Base-by-base conservation (phyloP, 2,329 filamentous ascomycete species). In the Dactylellina sp. region DNA sequence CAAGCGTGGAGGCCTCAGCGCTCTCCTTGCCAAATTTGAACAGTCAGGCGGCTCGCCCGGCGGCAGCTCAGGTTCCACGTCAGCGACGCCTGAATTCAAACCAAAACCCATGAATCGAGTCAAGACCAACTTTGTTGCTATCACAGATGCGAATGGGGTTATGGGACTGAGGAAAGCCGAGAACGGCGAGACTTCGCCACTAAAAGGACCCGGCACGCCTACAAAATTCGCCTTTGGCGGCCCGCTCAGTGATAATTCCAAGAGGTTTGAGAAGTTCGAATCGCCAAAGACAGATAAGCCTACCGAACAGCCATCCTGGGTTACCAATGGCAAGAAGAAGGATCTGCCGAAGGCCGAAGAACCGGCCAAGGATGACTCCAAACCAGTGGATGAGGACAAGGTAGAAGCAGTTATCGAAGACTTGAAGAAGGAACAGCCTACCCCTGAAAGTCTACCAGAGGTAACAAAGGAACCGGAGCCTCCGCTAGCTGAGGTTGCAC, bases 11-110 rank as follows among this genome's bases (percentile, higher is more conserved):
- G 76, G 77, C 18, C 75, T 78, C 39, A 78, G 75, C 40, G 74
- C 68, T 47, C 65, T 78, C 7, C 75, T 76, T 14, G 77, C 77
- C 49, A 78, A 77, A 71, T 78, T 78, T 42, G 77, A 78, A 49
- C 71, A 75, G 65, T 72, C 76, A 52, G 76, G 66, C 12, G 40
- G 39, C 22, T 71, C 76, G 42, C 65, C 76, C n/a, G 56, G 44
- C 25, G 39, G 47, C 37, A 20, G 42, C 18, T 25, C 57, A n/a
- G 52, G 52, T 16, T 61, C 63, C 42, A 62, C 76, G 11, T 47
- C 64, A 16, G 47, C 62, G 25, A 72, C 68, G 49, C 76, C 75
- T n/a, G 77, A 78, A 40, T 77, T 77, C 59, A 74, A 66, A 4
- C 77, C 77, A 7, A 78, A 72, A 40, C 77, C 77, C 12, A 70